A percentile compares a stretch with the other conserved stretches of the same genome.
Conservation (phyloP, 1,284 basidiomycete species). For the Sanghuangporus weigelae region DNA sequence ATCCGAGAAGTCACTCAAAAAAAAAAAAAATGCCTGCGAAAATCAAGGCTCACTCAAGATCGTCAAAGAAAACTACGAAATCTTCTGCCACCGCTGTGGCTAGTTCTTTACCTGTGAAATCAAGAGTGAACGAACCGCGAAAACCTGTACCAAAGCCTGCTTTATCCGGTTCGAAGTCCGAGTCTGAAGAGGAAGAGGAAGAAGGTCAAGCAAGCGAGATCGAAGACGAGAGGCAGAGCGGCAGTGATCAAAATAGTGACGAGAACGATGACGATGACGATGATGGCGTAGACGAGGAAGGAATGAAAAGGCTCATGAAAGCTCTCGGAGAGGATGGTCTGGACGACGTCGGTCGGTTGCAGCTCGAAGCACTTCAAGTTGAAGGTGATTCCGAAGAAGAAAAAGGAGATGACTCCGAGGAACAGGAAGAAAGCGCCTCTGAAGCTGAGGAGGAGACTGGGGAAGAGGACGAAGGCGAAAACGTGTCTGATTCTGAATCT, state of each 20-base stretch:
- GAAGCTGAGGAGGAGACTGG: constrained; percentile 32
- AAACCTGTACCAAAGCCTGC: background rate
- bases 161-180: background rate
- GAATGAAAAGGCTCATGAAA: constrained; percentile 60
- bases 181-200: background rate
- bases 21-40: background rate
- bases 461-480: constrained; percentile 23
- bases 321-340: constrained; percentile 63
- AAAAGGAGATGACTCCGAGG: constrained; percentile 18
- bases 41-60: background rate
- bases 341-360: constrained; percentile 54
- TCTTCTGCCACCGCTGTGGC: background rate
- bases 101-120: background rate
- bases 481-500: constrained; percentile 25
- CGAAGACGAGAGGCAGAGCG: background rate
- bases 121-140: background rate
- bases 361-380: constrained; percentile 38
- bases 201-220: background rate
- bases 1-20: background rate
- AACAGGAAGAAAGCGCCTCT: constrained; percentile 20
- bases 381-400: constrained; percentile 21
- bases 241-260: background rate
- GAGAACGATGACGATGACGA: constrained; percentile 34
- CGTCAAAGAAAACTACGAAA: background rate
- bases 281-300: constrained; percentile 59